These are phyloP conservation scores for Acacia confusa DNA, from an alignment of 306 rosid species.

Conservation along the genomic window DNA sequence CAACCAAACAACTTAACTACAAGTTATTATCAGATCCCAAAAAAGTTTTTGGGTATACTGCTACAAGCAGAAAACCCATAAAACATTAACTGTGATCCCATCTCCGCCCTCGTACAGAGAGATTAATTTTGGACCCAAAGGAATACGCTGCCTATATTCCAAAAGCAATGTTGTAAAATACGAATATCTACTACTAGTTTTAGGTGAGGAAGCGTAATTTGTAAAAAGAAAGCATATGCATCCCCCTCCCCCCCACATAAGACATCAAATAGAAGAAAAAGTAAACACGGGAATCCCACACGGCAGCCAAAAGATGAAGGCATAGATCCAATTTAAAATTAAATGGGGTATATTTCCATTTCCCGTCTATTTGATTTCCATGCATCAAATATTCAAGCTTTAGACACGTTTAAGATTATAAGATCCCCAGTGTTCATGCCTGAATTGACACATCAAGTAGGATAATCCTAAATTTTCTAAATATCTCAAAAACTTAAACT, in stretches of 20 bases:
- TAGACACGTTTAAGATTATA: neutral
- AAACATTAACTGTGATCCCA: neutral
- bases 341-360: neutral
- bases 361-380: neutral
- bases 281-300: neutral
- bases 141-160: neutral
- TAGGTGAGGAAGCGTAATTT: neutral
- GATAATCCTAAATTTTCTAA: neutral
- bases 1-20: neutral
- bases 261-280: neutral
- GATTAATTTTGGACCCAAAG: neutral
- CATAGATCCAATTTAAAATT: neutral
- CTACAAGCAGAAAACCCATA: neutral
- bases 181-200: neutral
- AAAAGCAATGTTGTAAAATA: neutral
- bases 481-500: neutral
- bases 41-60: neutral
- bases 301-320: neutral
- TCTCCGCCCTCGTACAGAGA: neutral
- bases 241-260: neutral
- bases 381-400: neutral
- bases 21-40: neutral
- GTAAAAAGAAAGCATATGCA: neutral
- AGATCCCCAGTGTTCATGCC: neutral
- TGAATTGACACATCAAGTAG: neutral